phyloP scores from a whole-genome alignment of 106 monocot species.

The Dioscorea dumetorum region DNA sequence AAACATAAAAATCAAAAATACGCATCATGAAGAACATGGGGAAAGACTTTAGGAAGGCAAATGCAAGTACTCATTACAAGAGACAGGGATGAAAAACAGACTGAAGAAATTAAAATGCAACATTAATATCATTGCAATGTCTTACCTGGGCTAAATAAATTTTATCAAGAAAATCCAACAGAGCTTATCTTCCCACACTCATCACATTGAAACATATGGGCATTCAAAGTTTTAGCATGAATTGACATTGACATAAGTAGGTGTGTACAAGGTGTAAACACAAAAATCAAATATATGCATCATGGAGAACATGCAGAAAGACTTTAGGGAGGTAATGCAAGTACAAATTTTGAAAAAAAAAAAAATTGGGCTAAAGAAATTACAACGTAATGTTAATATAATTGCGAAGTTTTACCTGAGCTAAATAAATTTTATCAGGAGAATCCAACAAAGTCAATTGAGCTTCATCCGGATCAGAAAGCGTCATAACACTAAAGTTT shows the following conservation, averaged over 20 bases:
- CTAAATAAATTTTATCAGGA: conserved; percentile 61
- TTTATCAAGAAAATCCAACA: no score
- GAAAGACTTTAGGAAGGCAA: neutral
- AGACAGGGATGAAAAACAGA: neutral
- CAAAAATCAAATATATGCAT: no score
- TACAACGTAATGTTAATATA: neutral
- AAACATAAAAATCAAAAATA: no score
- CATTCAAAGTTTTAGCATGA: no score
- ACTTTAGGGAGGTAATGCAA: neutral
- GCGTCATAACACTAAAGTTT: neutral
- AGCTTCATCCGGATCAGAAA: conserved; percentile 20
- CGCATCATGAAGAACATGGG: no score
- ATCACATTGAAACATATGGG: no score
- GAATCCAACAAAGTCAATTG: conserved; percentile 18
- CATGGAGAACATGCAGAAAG: no score
- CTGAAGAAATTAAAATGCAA: neutral
- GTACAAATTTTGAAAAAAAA: neutral
- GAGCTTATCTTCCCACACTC: no score
- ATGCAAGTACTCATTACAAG: neutral
- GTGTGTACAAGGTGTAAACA: no score
- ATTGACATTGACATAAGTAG: no score
- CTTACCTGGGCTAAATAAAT: conserved; percentile 89
- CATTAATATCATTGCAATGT: neutral
- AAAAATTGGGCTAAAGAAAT: neutral
- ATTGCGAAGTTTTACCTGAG: conserved; percentile 48